These are phyloP conservation scores for Millerago galiae DNA, from an alignment of 805 yeast genomes.

Conservation along the genomic window DNA sequence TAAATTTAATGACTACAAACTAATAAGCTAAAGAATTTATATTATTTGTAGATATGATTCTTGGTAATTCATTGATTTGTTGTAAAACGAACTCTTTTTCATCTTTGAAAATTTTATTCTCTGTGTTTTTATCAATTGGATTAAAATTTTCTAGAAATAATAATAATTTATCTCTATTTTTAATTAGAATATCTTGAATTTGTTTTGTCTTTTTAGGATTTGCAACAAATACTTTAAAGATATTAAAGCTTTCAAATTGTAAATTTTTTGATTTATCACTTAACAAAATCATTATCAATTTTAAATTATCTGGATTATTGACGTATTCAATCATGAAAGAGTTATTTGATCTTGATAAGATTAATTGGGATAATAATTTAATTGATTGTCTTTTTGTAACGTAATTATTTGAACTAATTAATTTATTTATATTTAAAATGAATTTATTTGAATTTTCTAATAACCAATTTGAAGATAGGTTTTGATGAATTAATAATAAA, in stretches of 20 bases:
- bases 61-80: conserved; percentile 68
- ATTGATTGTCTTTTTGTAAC: conserved; percentile 91
- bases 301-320: conserved; percentile 74
- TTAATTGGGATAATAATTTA: conserved; percentile 64
- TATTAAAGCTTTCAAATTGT: conserved; percentile 86
- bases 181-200: conserved; percentile 72
- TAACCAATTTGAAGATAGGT: conserved; percentile 66
- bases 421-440: conserved; percentile 53
- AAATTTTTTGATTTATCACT: conserved; percentile 87
- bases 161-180: conserved; percentile 74
- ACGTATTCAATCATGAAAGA: conserved; percentile 70
- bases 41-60: conserved; percentile 32
- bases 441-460: conserved; percentile 48
- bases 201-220: conserved; percentile 85
- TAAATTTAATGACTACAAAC: conserved; percentile 12
- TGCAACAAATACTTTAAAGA: conserved; percentile 93
- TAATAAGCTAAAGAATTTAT: not conserved
- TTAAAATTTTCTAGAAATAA: conserved; percentile 63
- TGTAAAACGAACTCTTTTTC: conserved; percentile 77
- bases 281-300: conserved; percentile 76
- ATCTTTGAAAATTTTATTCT: conserved; percentile 51
- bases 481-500: conserved; percentile 62
- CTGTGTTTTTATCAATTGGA: conserved; percentile 51
- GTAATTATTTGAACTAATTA: conserved; percentile 74
- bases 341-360: conserved; percentile 66